phyloP scores from a whole-genome alignment of 2,329 filamentous ascomycete genomes.

The Trichoderma breve region DNA sequence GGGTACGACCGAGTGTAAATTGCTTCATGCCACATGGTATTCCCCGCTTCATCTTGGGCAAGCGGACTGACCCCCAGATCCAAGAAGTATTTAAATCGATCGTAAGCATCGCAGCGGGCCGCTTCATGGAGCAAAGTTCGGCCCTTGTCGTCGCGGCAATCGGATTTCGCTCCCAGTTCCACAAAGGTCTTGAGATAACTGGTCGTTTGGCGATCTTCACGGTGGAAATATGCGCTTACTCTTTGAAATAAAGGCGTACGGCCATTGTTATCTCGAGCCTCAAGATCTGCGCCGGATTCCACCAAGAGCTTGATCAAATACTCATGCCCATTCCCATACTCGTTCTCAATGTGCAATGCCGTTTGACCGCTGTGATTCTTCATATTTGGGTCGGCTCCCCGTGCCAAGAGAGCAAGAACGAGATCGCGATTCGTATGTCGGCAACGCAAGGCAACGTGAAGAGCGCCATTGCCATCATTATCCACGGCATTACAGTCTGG shows the following conservation, averaged over 20 bases:
- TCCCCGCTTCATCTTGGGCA: constrained; percentile 23
- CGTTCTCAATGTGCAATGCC: constrained; percentile 19
- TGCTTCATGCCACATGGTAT: constrained; percentile 26
- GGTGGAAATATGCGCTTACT: background rate
- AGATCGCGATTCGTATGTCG: background rate
- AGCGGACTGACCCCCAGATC: constrained; percentile 18
- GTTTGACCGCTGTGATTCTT: constrained; percentile 23
- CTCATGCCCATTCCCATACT: background rate
- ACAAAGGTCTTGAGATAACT: constrained; percentile 3
- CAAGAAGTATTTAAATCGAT: constrained; percentile 4
- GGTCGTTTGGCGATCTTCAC: background rate
- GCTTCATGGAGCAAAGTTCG: constrained; percentile 25
- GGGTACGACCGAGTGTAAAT: constrained; percentile 7
- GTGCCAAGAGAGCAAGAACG: constrained; percentile 17
- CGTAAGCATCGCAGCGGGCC: background rate
- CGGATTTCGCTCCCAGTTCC: constrained; percentile 20
- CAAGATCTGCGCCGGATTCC: constrained; percentile 27
- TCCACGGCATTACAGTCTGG: constrained; percentile 24
- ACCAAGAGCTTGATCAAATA: constrained; percentile 9
- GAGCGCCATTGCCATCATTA: constrained; percentile 22
- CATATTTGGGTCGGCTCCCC: constrained; percentile 27
- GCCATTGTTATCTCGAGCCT: constrained; percentile 22
- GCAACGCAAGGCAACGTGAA: constrained; percentile 22
- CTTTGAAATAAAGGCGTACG: constrained; percentile 22
- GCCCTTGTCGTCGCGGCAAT: constrained; percentile 20